Conservation (phyloP, 257 asterid genomes). For the Penstemon newberryi region DNA sequence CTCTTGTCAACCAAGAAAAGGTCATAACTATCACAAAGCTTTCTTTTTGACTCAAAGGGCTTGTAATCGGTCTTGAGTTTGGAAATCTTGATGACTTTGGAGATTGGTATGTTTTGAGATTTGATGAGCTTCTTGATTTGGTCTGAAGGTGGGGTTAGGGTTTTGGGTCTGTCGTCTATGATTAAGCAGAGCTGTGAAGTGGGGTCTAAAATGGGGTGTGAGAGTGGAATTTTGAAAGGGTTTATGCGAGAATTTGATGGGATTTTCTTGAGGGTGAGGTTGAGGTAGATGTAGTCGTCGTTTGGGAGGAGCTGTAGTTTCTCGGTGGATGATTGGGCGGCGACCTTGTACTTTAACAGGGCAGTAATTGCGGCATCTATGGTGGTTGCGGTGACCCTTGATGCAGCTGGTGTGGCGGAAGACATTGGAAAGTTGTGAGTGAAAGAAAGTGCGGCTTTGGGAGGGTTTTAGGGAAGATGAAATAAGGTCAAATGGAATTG, state of each 20-base stretch:
- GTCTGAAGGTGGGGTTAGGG: conserved; percentile 56
- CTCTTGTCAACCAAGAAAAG: conserved; percentile 74
- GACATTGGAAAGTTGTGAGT: too few relatives aligned
- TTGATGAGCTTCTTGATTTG: conserved; percentile 58
- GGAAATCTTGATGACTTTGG: conserved; percentile 62
- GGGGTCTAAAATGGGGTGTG: conserved; percentile 50
- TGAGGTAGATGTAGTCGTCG: conserved; percentile 77
- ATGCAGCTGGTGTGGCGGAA: neutral
- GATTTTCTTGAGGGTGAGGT: conserved; percentile 69
- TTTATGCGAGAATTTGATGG: conserved; percentile 66
- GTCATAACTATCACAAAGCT: conserved; percentile 75
- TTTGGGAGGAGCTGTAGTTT: conserved; percentile 68
- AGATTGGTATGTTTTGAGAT: conserved; percentile 52
- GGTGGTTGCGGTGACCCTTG: conserved; percentile 29
- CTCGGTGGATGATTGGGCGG: conserved; percentile 39
- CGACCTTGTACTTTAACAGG: conserved; percentile 57
- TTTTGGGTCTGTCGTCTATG: conserved; percentile 65
- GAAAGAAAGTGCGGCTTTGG: too few relatives aligned
- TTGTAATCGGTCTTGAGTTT: conserved; percentile 76
- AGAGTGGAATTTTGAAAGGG: conserved; percentile 58
- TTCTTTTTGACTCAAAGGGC: conserved; percentile 73
- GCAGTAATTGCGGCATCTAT: conserved; percentile 54
- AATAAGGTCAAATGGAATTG: too few relatives aligned
- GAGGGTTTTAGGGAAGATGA: too few relatives aligned
- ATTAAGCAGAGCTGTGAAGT: conserved; percentile 60